Evolutionary conservation across 345 rosid species (phyloP).

Genomic region (Capsella bursapastoris): DNA sequence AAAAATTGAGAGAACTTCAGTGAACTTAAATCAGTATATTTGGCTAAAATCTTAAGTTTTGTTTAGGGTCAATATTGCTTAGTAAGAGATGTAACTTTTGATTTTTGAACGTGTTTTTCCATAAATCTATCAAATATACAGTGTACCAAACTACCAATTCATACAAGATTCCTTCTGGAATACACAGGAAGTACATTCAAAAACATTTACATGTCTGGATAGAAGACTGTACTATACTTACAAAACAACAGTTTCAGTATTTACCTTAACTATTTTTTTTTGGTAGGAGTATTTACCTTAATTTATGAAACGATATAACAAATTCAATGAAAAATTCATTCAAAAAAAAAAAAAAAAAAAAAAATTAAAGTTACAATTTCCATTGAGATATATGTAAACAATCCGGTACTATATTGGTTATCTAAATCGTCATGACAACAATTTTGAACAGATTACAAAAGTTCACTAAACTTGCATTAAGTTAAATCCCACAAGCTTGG

Average conservation of each 20-base stretch:
- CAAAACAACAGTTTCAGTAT: background rate
- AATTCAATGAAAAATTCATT: background rate
- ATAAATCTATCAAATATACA: too few species aligned
- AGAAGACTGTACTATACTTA: background rate
- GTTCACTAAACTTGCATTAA: conserved; percentile 10
- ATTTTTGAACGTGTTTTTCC: too few species aligned
- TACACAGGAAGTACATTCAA: too few species aligned
- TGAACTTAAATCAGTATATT: background rate
- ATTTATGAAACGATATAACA: background rate
- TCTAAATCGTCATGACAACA: conserved; percentile 1
- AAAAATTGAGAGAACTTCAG: background rate
- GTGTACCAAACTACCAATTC: too few species aligned
- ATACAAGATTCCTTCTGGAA: too few species aligned
- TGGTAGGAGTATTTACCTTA: background rate
- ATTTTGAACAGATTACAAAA: background rate
- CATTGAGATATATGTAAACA: background rate
- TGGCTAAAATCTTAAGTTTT: background rate
- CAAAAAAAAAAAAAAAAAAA: too few species aligned
- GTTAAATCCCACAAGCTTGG: conserved; percentile 14
- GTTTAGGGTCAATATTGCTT: background rate
- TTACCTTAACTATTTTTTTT: background rate
- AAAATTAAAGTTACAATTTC: background rate
- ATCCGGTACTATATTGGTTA: background rate
- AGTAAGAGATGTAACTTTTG: background rate
- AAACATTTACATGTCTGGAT: too few species aligned